Conservation (phyloP, 768 basidiomycete species). For the Hortiboletus flavorubellus region DNA sequence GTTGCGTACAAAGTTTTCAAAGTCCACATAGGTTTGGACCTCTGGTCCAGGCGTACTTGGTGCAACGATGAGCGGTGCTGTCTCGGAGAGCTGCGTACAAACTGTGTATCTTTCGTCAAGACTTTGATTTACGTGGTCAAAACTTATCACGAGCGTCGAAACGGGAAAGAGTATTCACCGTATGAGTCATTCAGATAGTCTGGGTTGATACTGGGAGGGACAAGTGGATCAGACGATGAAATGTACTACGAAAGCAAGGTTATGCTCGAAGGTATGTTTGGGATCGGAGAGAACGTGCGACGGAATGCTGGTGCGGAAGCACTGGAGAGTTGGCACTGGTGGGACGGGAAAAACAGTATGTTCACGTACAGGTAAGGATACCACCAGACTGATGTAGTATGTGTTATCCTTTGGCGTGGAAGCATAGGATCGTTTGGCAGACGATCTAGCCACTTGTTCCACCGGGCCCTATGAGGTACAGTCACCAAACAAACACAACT, state of each 20-base stretch:
- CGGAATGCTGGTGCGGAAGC: constrained; percentile 9
- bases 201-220: constrained; percentile 12
- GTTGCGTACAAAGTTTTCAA: constrained; percentile 10
- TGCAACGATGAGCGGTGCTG: constrained; percentile 15
- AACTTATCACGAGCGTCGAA: neutral
- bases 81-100: constrained; percentile 15
- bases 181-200: constrained; percentile 11
- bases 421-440: constrained; percentile 10
- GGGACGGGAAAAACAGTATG: neutral
- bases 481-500: too few relatives aligned
- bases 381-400: constrained; percentile 12
- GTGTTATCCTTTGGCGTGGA: constrained; percentile 4
- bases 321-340: neutral
- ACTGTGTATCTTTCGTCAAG: constrained; percentile 12
- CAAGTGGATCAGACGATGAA: constrained; percentile 12
- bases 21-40: constrained; percentile 15
- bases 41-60: constrained; percentile 21
- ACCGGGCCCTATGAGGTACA: too few relatives aligned
- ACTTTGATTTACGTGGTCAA: constrained; percentile 2
- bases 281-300: constrained; percentile 1
- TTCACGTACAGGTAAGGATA: constrained; percentile 10
- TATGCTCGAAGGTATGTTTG: neutral
- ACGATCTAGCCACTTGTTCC: neutral
- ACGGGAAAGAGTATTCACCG: neutral
- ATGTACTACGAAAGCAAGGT: constrained; percentile 10